Conservation (phyloP, 164 flowering plant species). For the Umbellularia californica region DNA sequence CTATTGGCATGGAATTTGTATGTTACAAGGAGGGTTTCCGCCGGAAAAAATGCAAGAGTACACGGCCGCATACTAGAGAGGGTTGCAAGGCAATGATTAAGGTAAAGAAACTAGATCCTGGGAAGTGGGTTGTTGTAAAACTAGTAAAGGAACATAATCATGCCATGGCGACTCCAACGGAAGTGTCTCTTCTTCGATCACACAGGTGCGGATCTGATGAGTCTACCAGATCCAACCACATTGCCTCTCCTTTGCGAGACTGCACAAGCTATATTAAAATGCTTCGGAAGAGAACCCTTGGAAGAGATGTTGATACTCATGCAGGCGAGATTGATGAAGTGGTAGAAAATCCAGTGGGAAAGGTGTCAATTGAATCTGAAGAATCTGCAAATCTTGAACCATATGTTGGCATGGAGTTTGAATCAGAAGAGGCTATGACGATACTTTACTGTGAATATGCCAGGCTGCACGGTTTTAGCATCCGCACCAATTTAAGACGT, state of each 20-base stretch:
- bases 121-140: conserved; percentile 69
- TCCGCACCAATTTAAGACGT: conserved; percentile 24
- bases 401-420: conserved; percentile 30
- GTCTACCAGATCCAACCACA: not conserved
- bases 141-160: conserved; percentile 78
- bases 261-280: conserved; percentile 1
- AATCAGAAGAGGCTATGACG: conserved; percentile 30
- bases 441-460: conserved; percentile 26
- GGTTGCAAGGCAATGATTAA: conserved; percentile 75
- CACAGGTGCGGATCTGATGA: conserved; percentile 28
- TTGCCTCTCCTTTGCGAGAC: conserved; percentile 3
- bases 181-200: conserved; percentile 72
- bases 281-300: conserved; percentile 7
- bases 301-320: conserved; percentile 1
- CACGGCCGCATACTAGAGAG: conserved; percentile 35
- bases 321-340: conserved; percentile 7
- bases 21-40: conserved; percentile 56
- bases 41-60: conserved; percentile 27
- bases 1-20: conserved; percentile 41
- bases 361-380: conserved; percentile 11
- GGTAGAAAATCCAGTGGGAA: conserved; percentile 11
- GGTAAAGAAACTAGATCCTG: conserved; percentile 65
- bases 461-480: conserved; percentile 21
- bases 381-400: conserved; percentile 18
- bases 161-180: conserved; percentile 66